phyloP scores from a whole-genome alignment of 352 stramenopile species.

The Aphanomyces astaci region DNA sequence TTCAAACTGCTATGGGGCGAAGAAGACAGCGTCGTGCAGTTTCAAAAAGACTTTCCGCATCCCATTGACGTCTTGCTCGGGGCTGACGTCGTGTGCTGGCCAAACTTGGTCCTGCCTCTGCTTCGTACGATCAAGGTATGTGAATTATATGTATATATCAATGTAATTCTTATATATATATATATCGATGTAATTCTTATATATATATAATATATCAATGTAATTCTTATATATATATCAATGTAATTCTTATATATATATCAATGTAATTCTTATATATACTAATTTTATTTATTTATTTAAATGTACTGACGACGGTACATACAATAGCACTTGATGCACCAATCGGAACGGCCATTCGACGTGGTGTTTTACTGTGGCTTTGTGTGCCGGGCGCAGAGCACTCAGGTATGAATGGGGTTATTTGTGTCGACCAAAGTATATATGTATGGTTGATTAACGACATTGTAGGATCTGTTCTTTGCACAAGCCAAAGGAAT shows the following conservation, averaged over 20 bases:
- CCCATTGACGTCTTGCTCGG: slow-evolving; percentile 51
- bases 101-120: slow-evolving; percentile 55
- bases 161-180: background rate
- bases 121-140: slow-evolving; percentile 57
- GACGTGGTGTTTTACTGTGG: slow-evolving; percentile 47
- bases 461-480: slow-evolving; percentile 34
- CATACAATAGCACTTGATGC: slow-evolving; percentile 44
- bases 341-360: slow-evolving; percentile 31
- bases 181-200: too few relatives aligned
- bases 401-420: slow-evolving; percentile 25
- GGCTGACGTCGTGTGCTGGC: slow-evolving; percentile 68
- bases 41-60: slow-evolving; percentile 39
- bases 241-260: background rate
- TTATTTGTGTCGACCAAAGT: too few relatives aligned
- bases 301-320: too few relatives aligned
- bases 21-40: slow-evolving; percentile 32
- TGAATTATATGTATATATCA: too few relatives aligned
- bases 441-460: too few relatives aligned
- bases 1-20: slow-evolving; percentile 49
- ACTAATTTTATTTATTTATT: too few relatives aligned
- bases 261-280: background rate
- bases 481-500: slow-evolving; percentile 38
- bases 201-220: too few relatives aligned
- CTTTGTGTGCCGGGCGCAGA: slow-evolving; percentile 49
- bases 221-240: too few relatives aligned